A percentile compares a stretch with the other conserved stretches of the same genome.
phyloP scores from a whole-genome alignment of 1,284 basidiomycete genomes.

The Moniliella sp. region DNA sequence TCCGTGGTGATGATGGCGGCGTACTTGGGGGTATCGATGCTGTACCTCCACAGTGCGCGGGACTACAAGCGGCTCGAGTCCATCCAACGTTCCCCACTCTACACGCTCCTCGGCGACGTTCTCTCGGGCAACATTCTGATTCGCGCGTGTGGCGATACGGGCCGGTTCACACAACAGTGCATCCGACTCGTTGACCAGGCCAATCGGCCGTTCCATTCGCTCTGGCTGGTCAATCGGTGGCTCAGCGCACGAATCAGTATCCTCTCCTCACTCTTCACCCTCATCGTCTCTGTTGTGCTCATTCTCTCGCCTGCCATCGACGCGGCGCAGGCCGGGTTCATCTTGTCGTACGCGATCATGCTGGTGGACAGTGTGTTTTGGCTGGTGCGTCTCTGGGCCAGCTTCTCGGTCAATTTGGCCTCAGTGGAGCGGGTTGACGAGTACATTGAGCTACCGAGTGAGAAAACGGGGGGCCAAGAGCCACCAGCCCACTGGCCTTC shows the following conservation, averaged over 20 bases:
- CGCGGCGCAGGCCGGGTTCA: slow-evolving; percentile 26
- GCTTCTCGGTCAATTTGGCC: slow-evolving; percentile 34
- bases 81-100: slow-evolving; percentile 28
- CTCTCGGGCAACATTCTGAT: slow-evolving; percentile 60
- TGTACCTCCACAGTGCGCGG: slow-evolving; percentile 28
- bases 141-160: slow-evolving; percentile 64
- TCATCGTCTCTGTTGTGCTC: slow-evolving; percentile 37
- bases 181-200: slow-evolving; percentile 37
- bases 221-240: slow-evolving; percentile 43
- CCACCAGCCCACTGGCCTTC: slow-evolving; percentile 34
- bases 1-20: slow-evolving; percentile 16
- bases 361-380: slow-evolving; percentile 46
- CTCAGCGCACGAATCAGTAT: slow-evolving; percentile 30
- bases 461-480: slow-evolving; percentile 13
- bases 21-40: slow-evolving; percentile 22
- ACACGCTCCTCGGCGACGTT: slow-evolving; percentile 40
- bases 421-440: slow-evolving; percentile 32
- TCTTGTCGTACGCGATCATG: slow-evolving; percentile 24
- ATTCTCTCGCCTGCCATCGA: slow-evolving; percentile 36
- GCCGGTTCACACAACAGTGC: slow-evolving; percentile 44
- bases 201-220: slow-evolving; percentile 27
- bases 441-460: slow-evolving; percentile 20
- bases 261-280: slow-evolving; percentile 21
- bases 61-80: slow-evolving; percentile 32
- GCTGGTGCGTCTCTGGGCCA: slow-evolving; percentile 24